phyloP scores from a whole-genome alignment of 179 eudicot species.

The Beta macrorhiza region DNA sequence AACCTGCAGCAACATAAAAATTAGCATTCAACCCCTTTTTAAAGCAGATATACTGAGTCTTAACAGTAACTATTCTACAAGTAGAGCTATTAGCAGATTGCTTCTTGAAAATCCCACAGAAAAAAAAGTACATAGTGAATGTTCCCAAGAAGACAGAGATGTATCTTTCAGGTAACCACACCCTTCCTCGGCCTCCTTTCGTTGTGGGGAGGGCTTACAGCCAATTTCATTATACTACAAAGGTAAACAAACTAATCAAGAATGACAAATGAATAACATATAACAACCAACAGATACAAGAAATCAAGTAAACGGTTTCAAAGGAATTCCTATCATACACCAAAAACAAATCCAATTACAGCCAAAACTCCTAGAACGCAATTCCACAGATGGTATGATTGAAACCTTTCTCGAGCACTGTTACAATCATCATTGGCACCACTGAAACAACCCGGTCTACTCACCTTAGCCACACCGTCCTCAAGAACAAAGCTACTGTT shows the following conservation, averaged over 20 bases:
- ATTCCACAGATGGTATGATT: constrained; percentile 32
- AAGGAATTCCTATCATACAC: constrained; percentile 27
- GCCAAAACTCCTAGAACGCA: constrained; percentile 35
- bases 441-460: constrained; percentile 84
- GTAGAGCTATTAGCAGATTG: background rate
- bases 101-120: background rate
- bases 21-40: too few species aligned
- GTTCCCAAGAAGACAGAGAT: background rate
- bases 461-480: constrained; percentile 58
- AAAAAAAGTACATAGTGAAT: background rate
- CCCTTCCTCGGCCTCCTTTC: background rate
- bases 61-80: too few species aligned
- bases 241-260: constrained; percentile 12
- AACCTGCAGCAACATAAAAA: background rate
- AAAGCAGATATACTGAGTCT: too few species aligned
- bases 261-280: constrained; percentile 10
- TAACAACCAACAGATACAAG: background rate
- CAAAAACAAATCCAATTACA: constrained; percentile 31
- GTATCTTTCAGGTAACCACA: background rate
- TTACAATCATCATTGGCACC: constrained; percentile 79
- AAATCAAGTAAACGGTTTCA: too few species aligned
- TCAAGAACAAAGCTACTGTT: constrained; percentile 68
- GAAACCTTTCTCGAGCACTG: constrained; percentile 35
- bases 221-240: background rate
- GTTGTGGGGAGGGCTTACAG: background rate